A percentile compares a stretch with the other conserved stretches of the same genome.
phyloP scores from a whole-genome alignment of 139 green algal genomes.

The Picochlorum sp. region DNA sequence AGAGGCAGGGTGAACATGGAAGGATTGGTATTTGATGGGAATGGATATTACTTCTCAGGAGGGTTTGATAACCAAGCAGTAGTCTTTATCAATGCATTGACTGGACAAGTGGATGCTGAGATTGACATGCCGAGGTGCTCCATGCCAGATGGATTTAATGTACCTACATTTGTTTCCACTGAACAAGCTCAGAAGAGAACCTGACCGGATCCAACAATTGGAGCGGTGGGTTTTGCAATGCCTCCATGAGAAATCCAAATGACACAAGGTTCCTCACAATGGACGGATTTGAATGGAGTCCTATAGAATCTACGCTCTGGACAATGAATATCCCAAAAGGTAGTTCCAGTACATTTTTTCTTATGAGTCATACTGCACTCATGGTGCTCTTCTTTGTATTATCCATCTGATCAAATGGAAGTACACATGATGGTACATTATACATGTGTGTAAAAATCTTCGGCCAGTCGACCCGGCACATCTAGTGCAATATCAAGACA shows the following conservation, averaged over 20 bases:
- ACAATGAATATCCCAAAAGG: too few species aligned
- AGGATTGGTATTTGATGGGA: not conserved
- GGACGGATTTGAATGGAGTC: conserved; percentile 3
- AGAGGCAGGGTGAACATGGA: not conserved
- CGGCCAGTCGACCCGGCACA: too few species aligned
- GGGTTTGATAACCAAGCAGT: not conserved
- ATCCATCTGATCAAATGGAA: too few species aligned
- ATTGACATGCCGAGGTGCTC: not conserved
- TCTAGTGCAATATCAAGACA: too few species aligned
- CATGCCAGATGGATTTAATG: not conserved
- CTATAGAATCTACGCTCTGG: not conserved
- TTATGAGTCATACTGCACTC: too few species aligned
- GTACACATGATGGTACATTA: too few species aligned
- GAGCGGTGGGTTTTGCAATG: not conserved
- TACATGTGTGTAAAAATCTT: too few species aligned
- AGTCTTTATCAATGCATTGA: not conserved
- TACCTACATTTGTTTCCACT: not conserved
- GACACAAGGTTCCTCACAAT: not conserved
- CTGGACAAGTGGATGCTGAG: not conserved
- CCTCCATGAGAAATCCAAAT: not conserved
- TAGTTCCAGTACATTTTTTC: too few species aligned
- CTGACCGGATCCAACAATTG: not conserved
- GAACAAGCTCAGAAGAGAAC: not conserved
- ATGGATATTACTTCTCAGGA: conserved; percentile 1
- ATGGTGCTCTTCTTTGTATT: too few species aligned